Percentiles rank a stretch among this genome's conserved stretches.
These are phyloP conservation scores for Penicillium steckii DNA, from an alignment of 495 filamentous ascomycete species.

Conservation along the genomic window DNA sequence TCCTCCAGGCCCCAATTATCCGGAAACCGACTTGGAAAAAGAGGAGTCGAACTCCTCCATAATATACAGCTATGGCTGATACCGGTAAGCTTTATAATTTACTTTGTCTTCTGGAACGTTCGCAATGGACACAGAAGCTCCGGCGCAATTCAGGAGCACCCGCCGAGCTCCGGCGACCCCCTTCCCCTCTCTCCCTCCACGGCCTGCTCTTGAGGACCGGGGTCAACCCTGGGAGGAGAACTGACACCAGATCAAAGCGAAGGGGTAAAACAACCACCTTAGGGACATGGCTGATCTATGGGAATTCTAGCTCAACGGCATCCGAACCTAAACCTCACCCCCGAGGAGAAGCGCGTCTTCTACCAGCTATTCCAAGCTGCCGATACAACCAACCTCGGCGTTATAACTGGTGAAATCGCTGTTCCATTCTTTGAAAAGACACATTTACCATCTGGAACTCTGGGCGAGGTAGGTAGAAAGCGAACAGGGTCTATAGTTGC, in stretches of 20 bases:
- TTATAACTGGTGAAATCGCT: conserved; percentile 92
- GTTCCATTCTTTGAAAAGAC: conserved; percentile 99
- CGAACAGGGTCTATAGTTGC: background rate
- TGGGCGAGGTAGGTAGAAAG: conserved; percentile 73
- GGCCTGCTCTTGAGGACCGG: background rate
- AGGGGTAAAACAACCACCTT: conserved; percentile 11
- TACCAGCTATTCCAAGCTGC: conserved; percentile 87
- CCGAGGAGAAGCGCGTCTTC: conserved; percentile 91
- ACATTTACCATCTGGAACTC: conserved; percentile 72
- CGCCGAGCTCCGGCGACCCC: conserved; percentile 19
- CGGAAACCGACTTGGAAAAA: conserved; percentile 21
- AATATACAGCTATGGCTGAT: conserved; percentile 40
- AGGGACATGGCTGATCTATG: conserved; percentile 20
- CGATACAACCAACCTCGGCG: conserved; percentile 84
- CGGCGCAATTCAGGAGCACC: conserved; percentile 29
- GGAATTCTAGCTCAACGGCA: conserved; percentile 36
- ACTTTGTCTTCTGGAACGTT: background rate
- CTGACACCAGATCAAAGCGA: too few relatives aligned
- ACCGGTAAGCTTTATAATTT: conserved; percentile 27
- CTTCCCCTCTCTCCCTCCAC: conserved; percentile 15
- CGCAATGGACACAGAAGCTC: conserved; percentile 6
- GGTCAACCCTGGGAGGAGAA: background rate
- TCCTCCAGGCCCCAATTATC: conserved; percentile 21
- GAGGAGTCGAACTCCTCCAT: conserved; percentile 36
- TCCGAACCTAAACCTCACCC: conserved; percentile 80